Evolutionary conservation across 495 filamentous ascomycete species (phyloP).

Genomic region (Neurospora cerealis): DNA sequence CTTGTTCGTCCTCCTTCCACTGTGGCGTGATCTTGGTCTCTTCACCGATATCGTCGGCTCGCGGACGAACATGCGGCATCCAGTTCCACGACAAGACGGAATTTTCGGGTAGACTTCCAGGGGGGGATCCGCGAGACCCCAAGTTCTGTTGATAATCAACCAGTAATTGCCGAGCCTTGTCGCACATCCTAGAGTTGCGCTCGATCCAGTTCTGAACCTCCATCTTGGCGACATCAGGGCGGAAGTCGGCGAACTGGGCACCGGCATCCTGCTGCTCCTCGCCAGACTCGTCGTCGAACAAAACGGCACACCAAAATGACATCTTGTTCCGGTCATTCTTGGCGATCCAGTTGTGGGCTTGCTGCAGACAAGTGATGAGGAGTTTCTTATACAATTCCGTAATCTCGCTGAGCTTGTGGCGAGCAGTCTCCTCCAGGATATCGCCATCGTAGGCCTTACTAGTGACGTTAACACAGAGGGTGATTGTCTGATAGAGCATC

Average conservation of each 20-base stretch:
- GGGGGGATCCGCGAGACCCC: conserved; percentile 16
- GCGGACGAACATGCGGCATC: conserved; percentile 21
- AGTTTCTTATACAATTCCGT: conserved; percentile 67
- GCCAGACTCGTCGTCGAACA: conserved; percentile 53
- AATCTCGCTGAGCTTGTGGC: conserved; percentile 41
- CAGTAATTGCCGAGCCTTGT: conserved; percentile 29
- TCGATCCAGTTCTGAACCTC: conserved; percentile 40
- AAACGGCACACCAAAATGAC: conserved; percentile 72
- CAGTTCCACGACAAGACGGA: conserved; percentile 34
- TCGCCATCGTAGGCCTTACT: conserved; percentile 86
- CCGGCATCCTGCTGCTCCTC: conserved; percentile 36
- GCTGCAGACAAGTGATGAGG: conserved; percentile 79
- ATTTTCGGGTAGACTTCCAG: conserved; percentile 25
- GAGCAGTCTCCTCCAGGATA: conserved; percentile 54
- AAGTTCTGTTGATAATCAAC: conserved; percentile 26
- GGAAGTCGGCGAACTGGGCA: conserved; percentile 31
- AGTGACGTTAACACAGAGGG: conserved; percentile 76
- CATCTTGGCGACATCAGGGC: conserved; percentile 30
- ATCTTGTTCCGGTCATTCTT: conserved; percentile 88
- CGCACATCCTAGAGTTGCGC: conserved; percentile 40
- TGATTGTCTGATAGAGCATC: conserved; percentile 72
- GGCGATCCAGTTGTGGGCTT: conserved; percentile 84
- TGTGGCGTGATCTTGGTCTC: conserved; percentile 23
- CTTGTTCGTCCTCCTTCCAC: conserved; percentile 34
- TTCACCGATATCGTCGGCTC: conserved; percentile 22